phyloP scores from a whole-genome alignment of 192 early-diverging fungal species.

The Umbelopsis vinacea region DNA sequence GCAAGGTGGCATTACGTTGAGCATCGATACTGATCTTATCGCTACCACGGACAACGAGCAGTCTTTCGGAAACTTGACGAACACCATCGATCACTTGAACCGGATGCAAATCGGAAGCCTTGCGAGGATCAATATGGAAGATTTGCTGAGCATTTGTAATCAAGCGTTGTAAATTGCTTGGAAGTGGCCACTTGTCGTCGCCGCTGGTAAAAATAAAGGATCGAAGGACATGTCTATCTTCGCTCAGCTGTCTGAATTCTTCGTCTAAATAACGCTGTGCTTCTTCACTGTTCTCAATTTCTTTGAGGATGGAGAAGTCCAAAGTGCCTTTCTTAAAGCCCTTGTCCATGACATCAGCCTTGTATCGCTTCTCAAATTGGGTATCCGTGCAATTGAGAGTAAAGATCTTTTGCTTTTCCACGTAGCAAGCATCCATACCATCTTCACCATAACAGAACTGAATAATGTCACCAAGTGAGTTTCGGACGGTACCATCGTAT shows the following conservation, averaged over 20 bases:
- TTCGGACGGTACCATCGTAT: conserved; percentile 96
- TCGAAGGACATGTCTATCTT: conserved; percentile 80
- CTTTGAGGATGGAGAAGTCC: conserved; percentile 72
- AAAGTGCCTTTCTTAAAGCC: conserved; percentile 73
- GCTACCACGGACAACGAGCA: conserved; percentile 84
- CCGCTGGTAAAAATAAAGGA: conserved; percentile 80
- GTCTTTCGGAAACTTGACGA: conserved; percentile 68
- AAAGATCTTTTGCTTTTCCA: conserved; percentile 82
- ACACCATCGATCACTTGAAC: conserved; percentile 78
- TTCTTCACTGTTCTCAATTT: conserved; percentile 74
- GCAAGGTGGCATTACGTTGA: conserved; percentile 90
- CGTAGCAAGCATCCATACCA: conserved; percentile 92
- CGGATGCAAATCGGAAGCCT: conserved; percentile 88
- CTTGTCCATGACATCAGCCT: conserved; percentile 78
- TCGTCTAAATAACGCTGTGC: conserved; percentile 77
- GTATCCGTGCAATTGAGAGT: conserved; percentile 70
- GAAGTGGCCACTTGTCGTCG: conserved; percentile 82
- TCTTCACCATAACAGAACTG: conserved; percentile 99
- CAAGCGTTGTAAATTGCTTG: conserved; percentile 87
- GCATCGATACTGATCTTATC: conserved; percentile 86
- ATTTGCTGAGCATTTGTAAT: conserved; percentile 91
- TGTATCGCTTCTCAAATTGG: conserved; percentile 79
- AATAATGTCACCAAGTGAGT: conserved; percentile 90
- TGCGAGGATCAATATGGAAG: conserved; percentile 81
- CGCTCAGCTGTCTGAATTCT: conserved; percentile 77